phyloP scores from a whole-genome alignment of 345 rosid species.

The Populus deltoides region DNA sequence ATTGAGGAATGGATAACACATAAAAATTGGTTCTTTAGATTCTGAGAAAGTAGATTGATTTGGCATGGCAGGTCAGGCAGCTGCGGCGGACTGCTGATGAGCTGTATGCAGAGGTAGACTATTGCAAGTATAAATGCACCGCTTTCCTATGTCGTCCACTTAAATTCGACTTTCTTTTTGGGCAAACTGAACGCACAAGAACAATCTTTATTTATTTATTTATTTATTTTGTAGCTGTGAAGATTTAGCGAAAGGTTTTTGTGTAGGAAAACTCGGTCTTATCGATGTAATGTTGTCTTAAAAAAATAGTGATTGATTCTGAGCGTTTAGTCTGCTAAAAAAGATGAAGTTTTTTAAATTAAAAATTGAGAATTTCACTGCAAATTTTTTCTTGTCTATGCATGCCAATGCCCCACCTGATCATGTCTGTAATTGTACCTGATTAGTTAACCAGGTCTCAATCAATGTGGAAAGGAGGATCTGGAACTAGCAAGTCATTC shows the following conservation, averaged over 20 bases:
- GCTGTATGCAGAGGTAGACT: slow-evolving; percentile 66
- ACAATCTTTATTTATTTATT: neutral
- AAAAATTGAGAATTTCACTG: neutral
- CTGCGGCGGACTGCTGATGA: slow-evolving; percentile 77
- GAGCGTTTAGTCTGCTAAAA: too few species aligned
- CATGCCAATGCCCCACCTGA: slow-evolving; percentile 10
- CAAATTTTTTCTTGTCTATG: neutral
- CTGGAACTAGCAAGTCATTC: slow-evolving; percentile 46
- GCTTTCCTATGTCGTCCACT: neutral
- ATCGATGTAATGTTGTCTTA: too few species aligned
- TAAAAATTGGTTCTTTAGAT: neutral
- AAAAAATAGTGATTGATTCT: too few species aligned
- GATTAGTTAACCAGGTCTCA: slow-evolving; percentile 65
- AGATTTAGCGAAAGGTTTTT: too few species aligned
- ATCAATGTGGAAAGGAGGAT: slow-evolving; percentile 44
- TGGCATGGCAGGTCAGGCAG: slow-evolving; percentile 66
- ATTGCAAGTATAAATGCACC: neutral
- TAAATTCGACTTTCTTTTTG: neutral
- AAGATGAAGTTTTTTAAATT: too few species aligned
- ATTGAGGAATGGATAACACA: neutral
- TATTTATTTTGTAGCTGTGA: too few species aligned
- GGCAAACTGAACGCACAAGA: neutral
- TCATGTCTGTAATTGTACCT: slow-evolving; percentile 21
- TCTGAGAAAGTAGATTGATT: slow-evolving; percentile 4
- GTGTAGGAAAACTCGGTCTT: too few species aligned